Conservation (phyloP, 208 protist genomes). For the Crithidia expoeki region DNA sequence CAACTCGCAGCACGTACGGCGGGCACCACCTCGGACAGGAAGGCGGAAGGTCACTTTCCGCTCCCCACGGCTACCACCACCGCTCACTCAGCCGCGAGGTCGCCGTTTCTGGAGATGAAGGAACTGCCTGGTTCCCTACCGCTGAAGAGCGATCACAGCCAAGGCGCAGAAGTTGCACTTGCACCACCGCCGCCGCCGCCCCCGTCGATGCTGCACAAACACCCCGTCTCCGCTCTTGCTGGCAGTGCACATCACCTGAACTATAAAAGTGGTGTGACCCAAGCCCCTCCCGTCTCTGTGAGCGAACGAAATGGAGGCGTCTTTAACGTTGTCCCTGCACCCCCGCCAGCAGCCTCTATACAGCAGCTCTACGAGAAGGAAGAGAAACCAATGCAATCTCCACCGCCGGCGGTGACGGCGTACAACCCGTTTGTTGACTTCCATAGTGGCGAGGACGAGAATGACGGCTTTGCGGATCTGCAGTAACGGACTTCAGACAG, state of each 20-base stretch:
- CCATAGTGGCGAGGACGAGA: constrained; percentile 11
- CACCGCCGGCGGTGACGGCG: not conserved
- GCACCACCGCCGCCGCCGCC: constrained; percentile 3
- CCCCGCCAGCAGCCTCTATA: not conserved
- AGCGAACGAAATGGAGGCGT: not conserved
- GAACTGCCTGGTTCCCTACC: not conserved
- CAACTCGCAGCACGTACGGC: not conserved
- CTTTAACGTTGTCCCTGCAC: not conserved
- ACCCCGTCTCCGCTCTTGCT: constrained; percentile 5
- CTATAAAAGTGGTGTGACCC: not conserved
- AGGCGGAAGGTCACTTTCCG: not conserved
- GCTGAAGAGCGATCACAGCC: not conserved
- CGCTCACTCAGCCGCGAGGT: not conserved
- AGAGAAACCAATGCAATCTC: not conserved
- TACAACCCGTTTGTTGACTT: constrained; percentile 31
- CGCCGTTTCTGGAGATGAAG: not conserved
- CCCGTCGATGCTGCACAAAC: not conserved
- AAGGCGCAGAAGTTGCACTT: not conserved
- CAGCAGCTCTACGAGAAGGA: not conserved
- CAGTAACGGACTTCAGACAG: not conserved
- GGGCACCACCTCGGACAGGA: not conserved
- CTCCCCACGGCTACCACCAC: not conserved
- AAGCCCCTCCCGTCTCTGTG: not conserved
- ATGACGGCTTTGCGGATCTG: constrained; percentile 24
- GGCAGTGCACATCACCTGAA: constrained; percentile 13